Base-by-base conservation (phyloP, 495 filamentous ascomycete species). In the Friedmanniomyces endolithicus region DNA sequence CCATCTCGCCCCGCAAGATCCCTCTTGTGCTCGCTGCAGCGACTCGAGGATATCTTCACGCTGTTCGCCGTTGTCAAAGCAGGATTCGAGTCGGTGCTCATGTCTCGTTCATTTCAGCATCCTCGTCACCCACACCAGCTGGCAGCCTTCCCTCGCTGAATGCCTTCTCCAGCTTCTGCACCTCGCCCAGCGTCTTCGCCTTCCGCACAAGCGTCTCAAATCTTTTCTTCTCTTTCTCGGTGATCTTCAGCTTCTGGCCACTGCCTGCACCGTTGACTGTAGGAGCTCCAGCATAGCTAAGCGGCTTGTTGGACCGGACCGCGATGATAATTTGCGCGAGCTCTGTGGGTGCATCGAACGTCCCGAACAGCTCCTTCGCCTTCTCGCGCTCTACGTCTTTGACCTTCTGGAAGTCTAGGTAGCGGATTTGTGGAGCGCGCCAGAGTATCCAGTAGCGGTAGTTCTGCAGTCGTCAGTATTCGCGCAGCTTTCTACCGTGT, bases 361-460 rank as follows among this genome's bases (percentile, higher is more conserved):
- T 88, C 50, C 92, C 92, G 65, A 97, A 97, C 1, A 96, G 76
- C 65, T 88, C 82, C 34, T 69, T 74, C 0, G 90, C 88, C 57
- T 78, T 75, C 46, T 75, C 66, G 17, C 90, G 83, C 74, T 99
- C 94, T 1, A 73, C 80, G 46, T 90, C 79, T 66, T 87, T 94
- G 29, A 97, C 87, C 71, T 92, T 94, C 51, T 81, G 78, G 68
- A 88, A 96, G 72, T 99, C 94, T 44, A 99, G 75, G 73, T 95
- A 95, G 34, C 90, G 84, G 23, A 99, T 79, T 20, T 74, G 75
- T 3, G 89, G 88, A 62, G 82, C 83, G 44, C 83, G 78, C 86
- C 85, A 96, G 63, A 99, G 79, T 35, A 94, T 71, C 85, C 86
- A 99, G 69, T 83, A 83, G 16, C 92, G 82, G 71, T 96, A 99